Evolutionary conservation across 306 rosid species (phyloP).

Genomic region (Fragaria ananassa): DNA sequence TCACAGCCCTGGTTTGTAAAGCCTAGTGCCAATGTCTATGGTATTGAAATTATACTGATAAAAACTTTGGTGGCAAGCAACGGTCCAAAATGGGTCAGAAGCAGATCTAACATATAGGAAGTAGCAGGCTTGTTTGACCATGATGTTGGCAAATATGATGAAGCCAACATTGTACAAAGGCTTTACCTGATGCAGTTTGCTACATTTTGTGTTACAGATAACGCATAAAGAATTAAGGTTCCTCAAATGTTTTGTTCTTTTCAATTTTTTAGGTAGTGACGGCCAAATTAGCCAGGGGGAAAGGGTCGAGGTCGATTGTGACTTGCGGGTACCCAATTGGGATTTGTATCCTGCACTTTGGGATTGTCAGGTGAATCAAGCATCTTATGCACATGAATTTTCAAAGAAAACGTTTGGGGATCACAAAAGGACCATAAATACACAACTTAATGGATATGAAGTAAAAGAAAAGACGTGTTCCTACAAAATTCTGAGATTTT

Average conservation of each 20-base stretch:
- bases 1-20: not conserved
- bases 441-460: not conserved
- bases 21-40: not conserved
- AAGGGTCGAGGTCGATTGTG: not conserved
- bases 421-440: not conserved
- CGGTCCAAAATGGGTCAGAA: not conserved
- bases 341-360: not conserved
- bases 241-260: not conserved
- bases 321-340: not conserved
- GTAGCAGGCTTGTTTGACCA: not conserved
- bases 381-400: not conserved
- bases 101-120: not conserved
- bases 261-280: not conserved
- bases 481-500: not conserved
- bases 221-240: not conserved
- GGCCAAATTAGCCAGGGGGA: not conserved
- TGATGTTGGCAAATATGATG: not conserved
- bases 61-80: not conserved
- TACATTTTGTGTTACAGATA: not conserved
- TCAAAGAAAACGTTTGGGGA: not conserved
- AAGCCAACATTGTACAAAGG: not conserved
- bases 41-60: not conserved
- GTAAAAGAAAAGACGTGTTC: not conserved
- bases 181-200: not conserved
- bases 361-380: not conserved